phyloP scores from a whole-genome alignment of 73 alveolate genomes.

The Tetrahymena malaccensis region DNA sequence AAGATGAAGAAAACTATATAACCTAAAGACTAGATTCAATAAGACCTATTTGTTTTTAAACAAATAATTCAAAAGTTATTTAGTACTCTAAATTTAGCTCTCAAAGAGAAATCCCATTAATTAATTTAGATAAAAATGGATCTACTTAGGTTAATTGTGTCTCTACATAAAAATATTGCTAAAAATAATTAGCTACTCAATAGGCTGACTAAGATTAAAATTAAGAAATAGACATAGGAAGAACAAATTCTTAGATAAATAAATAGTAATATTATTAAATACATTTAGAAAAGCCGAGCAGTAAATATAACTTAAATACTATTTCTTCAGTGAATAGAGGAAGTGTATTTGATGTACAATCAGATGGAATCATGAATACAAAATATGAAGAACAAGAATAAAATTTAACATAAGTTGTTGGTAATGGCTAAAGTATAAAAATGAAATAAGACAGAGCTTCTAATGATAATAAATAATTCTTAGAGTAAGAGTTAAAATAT shows the following conservation, averaged over 20 bases:
- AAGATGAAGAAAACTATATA: neutral
- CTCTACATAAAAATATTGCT: too few species aligned
- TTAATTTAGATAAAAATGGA: neutral
- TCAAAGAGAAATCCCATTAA: neutral
- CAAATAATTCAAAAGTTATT: neutral
- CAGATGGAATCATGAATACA: neutral
- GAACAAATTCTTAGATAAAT: too few species aligned
- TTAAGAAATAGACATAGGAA: neutral
- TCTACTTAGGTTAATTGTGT: neutral
- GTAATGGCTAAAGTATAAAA: too few species aligned
- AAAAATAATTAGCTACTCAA: too few species aligned
- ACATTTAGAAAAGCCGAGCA: neutral
- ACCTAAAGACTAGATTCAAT: neutral
- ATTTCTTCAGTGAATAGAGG: neutral
- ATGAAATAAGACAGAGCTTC: neutral
- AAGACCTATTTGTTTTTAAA: neutral
- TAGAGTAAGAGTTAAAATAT: neutral
- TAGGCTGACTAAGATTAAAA: neutral
- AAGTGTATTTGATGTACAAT: neutral
- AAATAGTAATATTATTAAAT: too few species aligned
- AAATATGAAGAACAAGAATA: neutral
- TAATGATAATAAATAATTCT: neutral
- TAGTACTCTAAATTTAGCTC: neutral
- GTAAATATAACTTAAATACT: neutral
- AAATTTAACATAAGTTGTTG: neutral